A percentile compares a stretch with the other conserved stretches of the same genome.
Evolutionary conservation across 75 land plant species (phyloP).

Genomic region (Picea sitchensis): DNA sequence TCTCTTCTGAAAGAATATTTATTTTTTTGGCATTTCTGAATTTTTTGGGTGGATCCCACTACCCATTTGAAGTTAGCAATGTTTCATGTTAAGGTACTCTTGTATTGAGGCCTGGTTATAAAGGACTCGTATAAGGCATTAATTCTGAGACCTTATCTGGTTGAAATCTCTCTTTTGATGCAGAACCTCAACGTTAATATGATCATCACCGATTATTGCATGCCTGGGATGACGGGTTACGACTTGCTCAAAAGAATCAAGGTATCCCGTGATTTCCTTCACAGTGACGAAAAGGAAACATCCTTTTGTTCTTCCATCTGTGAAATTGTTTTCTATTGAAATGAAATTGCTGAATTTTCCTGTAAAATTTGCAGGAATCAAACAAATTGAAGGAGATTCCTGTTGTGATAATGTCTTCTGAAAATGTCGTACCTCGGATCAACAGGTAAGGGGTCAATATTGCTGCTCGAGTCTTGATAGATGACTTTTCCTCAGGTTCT

Average conservation of each 20-base stretch:
- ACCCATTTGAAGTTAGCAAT: too few relatives aligned
- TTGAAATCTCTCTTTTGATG: background rate
- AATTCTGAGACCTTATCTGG: too few relatives aligned
- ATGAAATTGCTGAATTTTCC: background rate
- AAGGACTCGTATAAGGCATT: too few relatives aligned
- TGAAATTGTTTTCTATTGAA: too few relatives aligned
- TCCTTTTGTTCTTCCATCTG: too few relatives aligned
- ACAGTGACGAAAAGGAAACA: too few relatives aligned
- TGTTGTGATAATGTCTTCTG: slow-evolving; percentile 82
- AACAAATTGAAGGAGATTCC: slow-evolving; percentile 59
- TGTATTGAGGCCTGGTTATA: too few relatives aligned
- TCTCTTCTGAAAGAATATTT: too few relatives aligned
- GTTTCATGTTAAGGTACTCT: too few relatives aligned
- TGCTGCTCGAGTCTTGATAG: background rate
- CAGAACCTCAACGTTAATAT: slow-evolving; percentile 33
- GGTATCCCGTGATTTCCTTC: slow-evolving; percentile 18
- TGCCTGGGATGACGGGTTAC: slow-evolving; percentile 62
- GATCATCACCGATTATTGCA: slow-evolving; percentile 53
- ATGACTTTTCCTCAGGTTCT: background rate
- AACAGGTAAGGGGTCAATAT: slow-evolving; percentile 32
- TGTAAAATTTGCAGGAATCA: slow-evolving; percentile 37
- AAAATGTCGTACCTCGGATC: slow-evolving; percentile 61
- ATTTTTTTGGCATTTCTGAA: too few relatives aligned
- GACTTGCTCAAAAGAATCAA: slow-evolving; percentile 54
- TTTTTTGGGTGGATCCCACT: too few relatives aligned